A percentile compares a stretch with the other conserved stretches of the same genome.
These are phyloP conservation scores for Mallotus japonicus DNA, from an alignment of 441 rosid species.

Conservation along the genomic window DNA sequence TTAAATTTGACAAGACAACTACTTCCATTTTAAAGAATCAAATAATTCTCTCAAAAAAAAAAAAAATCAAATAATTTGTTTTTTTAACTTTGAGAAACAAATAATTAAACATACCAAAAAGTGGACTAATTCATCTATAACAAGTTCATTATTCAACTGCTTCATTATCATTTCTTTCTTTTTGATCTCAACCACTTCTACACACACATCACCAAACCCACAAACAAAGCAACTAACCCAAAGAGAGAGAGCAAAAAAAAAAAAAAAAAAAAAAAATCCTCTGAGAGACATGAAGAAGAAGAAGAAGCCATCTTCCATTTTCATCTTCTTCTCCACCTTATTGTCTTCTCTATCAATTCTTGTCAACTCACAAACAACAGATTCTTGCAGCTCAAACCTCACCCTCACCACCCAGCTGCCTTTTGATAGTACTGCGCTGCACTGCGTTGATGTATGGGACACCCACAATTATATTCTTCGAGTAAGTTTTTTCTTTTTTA, in stretches of 20 bases:
- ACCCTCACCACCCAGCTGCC: slow-evolving; percentile 35
- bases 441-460: slow-evolving; percentile 58
- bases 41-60: no score
- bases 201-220: background rate
- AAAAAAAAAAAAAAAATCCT: background rate
- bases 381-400: slow-evolving; percentile 58
- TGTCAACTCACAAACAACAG: slow-evolving; percentile 46
- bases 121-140: background rate
- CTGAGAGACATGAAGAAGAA: background rate
- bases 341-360: slow-evolving; percentile 9
- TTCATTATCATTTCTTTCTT: background rate
- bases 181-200: slow-evolving; percentile 10
- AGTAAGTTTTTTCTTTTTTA: slow-evolving; percentile 34
- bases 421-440: slow-evolving; percentile 46
- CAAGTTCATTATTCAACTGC: slow-evolving; percentile 2
- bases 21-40: no score
- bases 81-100: no score
- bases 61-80: no score
- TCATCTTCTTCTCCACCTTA: slow-evolving; percentile 28
- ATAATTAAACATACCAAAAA: no score
- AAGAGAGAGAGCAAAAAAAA: no score
- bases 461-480: slow-evolving; percentile 49
- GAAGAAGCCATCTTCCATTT: slow-evolving; percentile 17
- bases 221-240: background rate
- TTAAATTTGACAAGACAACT: no score